Evolutionary conservation across 306 rosid genomes (phyloP).

Genomic region (Carpinus viminea): DNA sequence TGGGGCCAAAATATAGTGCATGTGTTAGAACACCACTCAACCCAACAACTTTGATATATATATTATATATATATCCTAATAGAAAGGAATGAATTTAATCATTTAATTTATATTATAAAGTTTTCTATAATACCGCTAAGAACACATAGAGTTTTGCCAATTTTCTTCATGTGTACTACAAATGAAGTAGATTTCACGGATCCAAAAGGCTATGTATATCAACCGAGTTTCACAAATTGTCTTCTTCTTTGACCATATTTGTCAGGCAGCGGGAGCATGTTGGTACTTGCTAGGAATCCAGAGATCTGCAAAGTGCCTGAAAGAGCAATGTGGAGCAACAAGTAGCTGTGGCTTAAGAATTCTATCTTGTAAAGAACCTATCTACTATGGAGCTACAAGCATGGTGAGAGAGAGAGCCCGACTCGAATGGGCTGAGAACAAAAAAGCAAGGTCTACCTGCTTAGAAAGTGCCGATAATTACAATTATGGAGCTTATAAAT

Average conservation of each 20-base stretch:
- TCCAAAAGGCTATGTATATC: no score
- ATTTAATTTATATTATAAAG: no score
- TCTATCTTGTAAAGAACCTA: conserved; percentile 60
- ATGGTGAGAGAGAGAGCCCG: conserved; percentile 49
- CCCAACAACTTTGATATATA: no score
- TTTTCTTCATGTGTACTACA: no score
- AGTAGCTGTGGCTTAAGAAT: conserved; percentile 49
- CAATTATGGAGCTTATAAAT: conserved; percentile 71
- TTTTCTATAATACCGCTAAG: no score
- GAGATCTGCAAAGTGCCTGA: conserved; percentile 71
- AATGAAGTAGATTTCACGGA: no score
- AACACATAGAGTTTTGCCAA: no score
- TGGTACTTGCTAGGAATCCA: conserved; percentile 93
- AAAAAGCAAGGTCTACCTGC: conserved; percentile 63
- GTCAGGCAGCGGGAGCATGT: conserved; percentile 97
- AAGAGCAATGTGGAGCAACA: conserved; percentile 56
- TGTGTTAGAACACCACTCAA: no score
- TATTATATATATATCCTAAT: no score
- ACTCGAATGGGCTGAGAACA: conserved; percentile 66
- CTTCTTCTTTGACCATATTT: background rate
- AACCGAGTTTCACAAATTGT: background rate
- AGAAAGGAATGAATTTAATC: no score
- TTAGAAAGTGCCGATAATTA: conserved; percentile 55
- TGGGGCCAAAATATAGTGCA: no score
- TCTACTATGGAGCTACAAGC: conserved; percentile 59